phyloP scores from a whole-genome alignment of 1,284 basidiomycete genomes.

The Rhodotorula glutinis region DNA sequence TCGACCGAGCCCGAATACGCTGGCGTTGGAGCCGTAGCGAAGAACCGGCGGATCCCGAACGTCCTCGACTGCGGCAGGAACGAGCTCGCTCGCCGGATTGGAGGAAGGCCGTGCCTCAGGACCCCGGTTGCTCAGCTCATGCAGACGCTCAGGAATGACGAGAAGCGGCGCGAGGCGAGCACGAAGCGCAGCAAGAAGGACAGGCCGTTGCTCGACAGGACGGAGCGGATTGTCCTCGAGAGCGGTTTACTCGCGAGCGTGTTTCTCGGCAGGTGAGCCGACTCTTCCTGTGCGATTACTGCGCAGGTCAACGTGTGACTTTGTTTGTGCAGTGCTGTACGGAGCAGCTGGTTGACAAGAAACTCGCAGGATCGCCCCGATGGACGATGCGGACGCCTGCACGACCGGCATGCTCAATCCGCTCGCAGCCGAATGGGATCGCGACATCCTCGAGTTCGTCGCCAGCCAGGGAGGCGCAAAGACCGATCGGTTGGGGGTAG shows the following conservation, averaged over 20 bases:
- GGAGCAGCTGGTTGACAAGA: neutral
- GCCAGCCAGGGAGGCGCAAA: neutral
- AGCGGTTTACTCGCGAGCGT: conserved; percentile 68
- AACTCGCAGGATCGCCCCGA: conserved; percentile 52
- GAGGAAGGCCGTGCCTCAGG: neutral
- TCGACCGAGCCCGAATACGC: neutral
- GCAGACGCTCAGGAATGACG: neutral
- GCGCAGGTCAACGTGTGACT: too few relatives aligned
- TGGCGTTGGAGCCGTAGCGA: too few relatives aligned
- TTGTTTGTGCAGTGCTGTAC: too few relatives aligned
- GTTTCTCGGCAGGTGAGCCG: conserved; percentile 60
- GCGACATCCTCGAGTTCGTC: conserved; percentile 56
- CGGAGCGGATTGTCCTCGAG: conserved; percentile 63
- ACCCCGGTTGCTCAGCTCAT: neutral
- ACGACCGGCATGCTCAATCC: conserved; percentile 72
- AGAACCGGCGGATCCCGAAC: neutral
- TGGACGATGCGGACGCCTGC: conserved; percentile 70
- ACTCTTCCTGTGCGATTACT: too few relatives aligned
- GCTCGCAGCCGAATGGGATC: conserved; percentile 60
- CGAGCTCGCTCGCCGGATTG: conserved; percentile 1
- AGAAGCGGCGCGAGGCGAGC: neutral
- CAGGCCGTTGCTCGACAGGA: conserved; percentile 61
- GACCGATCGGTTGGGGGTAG: conserved; percentile 57
- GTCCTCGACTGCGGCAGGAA: neutral
- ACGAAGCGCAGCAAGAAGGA: conserved; percentile 51